Conservation (phyloP, 2,329 filamentous ascomycete species). For the Thermothelomyces thermophilus region DNA sequence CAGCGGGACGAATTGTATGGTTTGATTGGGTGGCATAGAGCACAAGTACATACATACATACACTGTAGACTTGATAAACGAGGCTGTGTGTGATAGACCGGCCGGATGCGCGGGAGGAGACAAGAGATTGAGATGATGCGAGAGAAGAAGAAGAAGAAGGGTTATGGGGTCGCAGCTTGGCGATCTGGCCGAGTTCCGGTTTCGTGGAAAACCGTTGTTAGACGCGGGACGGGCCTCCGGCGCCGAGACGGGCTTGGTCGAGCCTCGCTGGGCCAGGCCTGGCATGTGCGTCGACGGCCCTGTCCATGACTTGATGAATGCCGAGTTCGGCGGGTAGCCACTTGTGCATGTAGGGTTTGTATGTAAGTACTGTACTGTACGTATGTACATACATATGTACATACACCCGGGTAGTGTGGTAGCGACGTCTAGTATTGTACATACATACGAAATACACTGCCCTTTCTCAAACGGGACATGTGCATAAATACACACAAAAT, state of each 20-base stretch:
- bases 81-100: slow-evolving; percentile 7
- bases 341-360: too few relatives aligned
- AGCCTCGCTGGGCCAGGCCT: background rate
- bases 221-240: slow-evolving; percentile 19
- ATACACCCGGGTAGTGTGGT: too few relatives aligned
- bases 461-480: too few relatives aligned
- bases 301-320: too few relatives aligned
- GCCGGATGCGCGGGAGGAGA: background rate
- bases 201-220: slow-evolving; percentile 14
- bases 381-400: too few relatives aligned
- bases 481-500: too few relatives aligned
- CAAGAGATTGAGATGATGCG: slow-evolving; percentile 4
- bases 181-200: slow-evolving; percentile 15
- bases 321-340: too few relatives aligned
- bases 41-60: too few relatives aligned
- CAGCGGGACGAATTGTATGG: background rate
- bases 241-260: background rate
- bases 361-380: too few relatives aligned
- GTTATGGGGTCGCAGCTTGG: slow-evolving; percentile 3
- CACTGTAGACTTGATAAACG: slow-evolving; percentile 6
- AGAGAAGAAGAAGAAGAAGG: background rate
- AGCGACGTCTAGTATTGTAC: too few relatives aligned
- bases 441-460: too few relatives aligned
- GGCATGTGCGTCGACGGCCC: too few relatives aligned
- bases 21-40: slow-evolving; percentile 7